A percentile compares a stretch with the other conserved stretches of the same genome.
These are phyloP conservation scores for Phialocephala sp. DNA, from an alignment of 2,329 filamentous ascomycete genomes.

Conservation along the genomic window DNA sequence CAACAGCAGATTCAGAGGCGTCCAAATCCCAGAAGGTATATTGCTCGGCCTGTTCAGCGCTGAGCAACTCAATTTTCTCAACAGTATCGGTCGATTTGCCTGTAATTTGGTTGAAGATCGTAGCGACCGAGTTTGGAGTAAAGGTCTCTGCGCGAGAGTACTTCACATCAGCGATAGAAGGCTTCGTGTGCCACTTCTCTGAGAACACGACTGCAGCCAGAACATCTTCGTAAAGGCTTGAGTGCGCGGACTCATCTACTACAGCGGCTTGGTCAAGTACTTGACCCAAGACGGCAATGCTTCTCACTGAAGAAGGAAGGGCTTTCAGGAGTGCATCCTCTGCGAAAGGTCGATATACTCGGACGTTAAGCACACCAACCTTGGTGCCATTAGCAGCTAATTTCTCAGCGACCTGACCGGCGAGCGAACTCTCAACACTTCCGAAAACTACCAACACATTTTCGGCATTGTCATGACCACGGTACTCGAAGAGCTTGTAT, in stretches of 20 bases:
- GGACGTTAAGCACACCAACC: slow-evolving; percentile 88
- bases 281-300: slow-evolving; percentile 86
- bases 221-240: slow-evolving; percentile 90
- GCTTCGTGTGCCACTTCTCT: slow-evolving; percentile 65
- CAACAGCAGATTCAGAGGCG: slow-evolving; percentile 68
- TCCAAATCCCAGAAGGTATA: slow-evolving; percentile 96
- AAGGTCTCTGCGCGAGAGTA: slow-evolving; percentile 73
- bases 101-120: slow-evolving; percentile 56
- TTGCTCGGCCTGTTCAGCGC: slow-evolving; percentile 70
- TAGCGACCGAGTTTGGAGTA: slow-evolving; percentile 59
- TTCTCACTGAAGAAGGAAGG: slow-evolving; percentile 76
- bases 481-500: slow-evolving; percentile 93
- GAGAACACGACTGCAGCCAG: slow-evolving; percentile 84
- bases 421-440: slow-evolving; percentile 85
- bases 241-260: slow-evolving; percentile 76
- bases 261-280: slow-evolving; percentile 77
- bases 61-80: slow-evolving; percentile 49
- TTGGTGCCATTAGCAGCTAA: slow-evolving; percentile 75
- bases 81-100: slow-evolving; percentile 47
- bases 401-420: slow-evolving; percentile 77
- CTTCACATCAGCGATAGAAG: slow-evolving; percentile 81
- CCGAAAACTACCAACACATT: slow-evolving; percentile 91
- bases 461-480: slow-evolving; percentile 79
- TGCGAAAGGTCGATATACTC: slow-evolving; percentile 92
- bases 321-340: slow-evolving; percentile 90